Percentiles rank a stretch among this genome's conserved stretches.
These are phyloP conservation scores for Lactarius sanguifluus DNA, from an alignment of 768 basidiomycete genomes.

Conservation along the genomic window DNA sequence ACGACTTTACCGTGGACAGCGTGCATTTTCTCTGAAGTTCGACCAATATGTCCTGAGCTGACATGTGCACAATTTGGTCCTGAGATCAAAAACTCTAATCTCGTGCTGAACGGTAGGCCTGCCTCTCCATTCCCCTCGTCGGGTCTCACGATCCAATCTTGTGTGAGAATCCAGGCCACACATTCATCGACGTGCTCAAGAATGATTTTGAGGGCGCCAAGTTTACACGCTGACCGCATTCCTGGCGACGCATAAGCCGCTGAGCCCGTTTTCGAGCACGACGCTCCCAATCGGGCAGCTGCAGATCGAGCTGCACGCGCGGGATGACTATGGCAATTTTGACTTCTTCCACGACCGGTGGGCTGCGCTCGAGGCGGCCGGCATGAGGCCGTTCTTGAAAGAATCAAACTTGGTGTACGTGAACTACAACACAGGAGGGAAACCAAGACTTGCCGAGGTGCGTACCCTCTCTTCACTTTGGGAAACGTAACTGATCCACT, in stretches of 20 bases:
- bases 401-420: conserved; percentile 53
- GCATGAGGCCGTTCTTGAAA: conserved; percentile 49
- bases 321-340: conserved; percentile 37
- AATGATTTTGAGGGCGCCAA: conserved; percentile 71
- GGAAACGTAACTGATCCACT: too few relatives aligned
- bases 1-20: too few relatives aligned
- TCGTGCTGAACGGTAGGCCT: too few relatives aligned
- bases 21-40: too few relatives aligned
- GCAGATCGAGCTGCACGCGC: conserved; percentile 62
- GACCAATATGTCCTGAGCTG: too few relatives aligned
- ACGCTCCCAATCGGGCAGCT: conserved; percentile 67
- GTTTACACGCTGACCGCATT: conserved; percentile 54
- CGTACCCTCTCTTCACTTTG: neutral
- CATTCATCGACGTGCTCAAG: conserved; percentile 68
- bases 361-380: conserved; percentile 56
- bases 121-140: too few relatives aligned
- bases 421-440: conserved; percentile 37
- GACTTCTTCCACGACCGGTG: conserved; percentile 57
- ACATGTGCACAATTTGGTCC: too few relatives aligned
- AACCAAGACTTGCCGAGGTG: conserved; percentile 44
- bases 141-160: conserved; percentile 29
- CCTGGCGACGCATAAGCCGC: conserved; percentile 38
- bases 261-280: neutral
- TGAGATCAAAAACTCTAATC: conserved; percentile 32
- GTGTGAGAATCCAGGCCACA: conserved; percentile 42